Percentiles rank a stretch among this genome's conserved stretches.
Evolutionary conservation across 192 early-diverging fungal genomes (phyloP).

Genomic region (Globomyces pollinis-pini): DNA sequence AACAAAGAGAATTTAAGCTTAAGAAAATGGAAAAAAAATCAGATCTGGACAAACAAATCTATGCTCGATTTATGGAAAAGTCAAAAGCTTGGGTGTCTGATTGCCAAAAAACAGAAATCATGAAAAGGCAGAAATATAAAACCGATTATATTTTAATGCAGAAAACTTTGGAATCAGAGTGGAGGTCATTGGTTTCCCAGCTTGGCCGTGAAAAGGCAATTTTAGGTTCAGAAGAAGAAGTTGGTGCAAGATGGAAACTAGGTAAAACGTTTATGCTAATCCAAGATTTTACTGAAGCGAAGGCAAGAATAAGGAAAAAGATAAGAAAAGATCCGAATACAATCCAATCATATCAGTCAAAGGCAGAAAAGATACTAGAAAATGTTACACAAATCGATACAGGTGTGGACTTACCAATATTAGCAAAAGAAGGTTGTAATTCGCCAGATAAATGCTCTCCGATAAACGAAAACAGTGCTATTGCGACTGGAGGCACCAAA

Average conservation of each 20-base stretch:
- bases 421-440: too few species aligned
- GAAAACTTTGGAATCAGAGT: conserved; percentile 52
- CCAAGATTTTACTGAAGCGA: conserved; percentile 32
- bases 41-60: conserved; percentile 12
- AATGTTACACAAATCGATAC: not conserved
- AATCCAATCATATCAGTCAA: conserved; percentile 26
- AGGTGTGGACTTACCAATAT: too few species aligned
- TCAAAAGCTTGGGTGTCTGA: conserved; percentile 45
- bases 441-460: too few species aligned
- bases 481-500: not conserved
- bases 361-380: conserved; percentile 23
- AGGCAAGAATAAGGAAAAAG: conserved; percentile 45
- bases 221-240: conserved; percentile 43
- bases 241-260: conserved; percentile 9
- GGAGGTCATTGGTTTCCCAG: conserved; percentile 45
- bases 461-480: too few species aligned
- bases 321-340: conserved; percentile 30
- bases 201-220: conserved; percentile 54
- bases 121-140: conserved; percentile 44
- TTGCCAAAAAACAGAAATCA: conserved; percentile 52
- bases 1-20: not conserved
- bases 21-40: conserved; percentile 17
- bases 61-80: conserved; percentile 37
- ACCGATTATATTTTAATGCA: conserved; percentile 54
- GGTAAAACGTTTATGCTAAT: not conserved